These are phyloP conservation scores for Linnemannia schmuckeri DNA, from an alignment of 192 early-diverging fungal species.

Conservation along the genomic window DNA sequence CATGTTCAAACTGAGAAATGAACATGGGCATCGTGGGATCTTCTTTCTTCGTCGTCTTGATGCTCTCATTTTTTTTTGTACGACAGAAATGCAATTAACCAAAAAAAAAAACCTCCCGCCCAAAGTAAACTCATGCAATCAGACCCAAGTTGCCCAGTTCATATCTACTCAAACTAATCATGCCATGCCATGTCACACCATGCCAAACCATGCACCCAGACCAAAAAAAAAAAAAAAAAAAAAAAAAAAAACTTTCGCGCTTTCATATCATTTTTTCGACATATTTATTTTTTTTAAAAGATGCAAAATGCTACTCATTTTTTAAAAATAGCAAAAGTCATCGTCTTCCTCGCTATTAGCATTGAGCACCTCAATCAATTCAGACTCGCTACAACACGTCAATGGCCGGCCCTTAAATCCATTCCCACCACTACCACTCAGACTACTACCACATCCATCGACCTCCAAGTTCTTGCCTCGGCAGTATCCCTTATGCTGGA, in stretches of 20 bases:
- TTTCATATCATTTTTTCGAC: no score
- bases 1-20: no score
- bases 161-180: not conserved
- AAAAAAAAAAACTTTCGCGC: no score
- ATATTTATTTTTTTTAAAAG: no score
- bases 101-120: not conserved
- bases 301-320: no score
- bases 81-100: not conserved
- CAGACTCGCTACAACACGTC: not conserved
- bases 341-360: not conserved
- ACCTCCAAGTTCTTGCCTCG: not conserved
- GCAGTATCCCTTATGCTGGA: not conserved
- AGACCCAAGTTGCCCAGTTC: not conserved
- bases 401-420: not conserved
- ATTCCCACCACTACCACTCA: not conserved
- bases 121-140: not conserved
- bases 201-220: no score
- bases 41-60: no score
- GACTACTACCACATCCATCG: not conserved
- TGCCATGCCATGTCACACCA: not conserved
- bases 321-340: conserved; percentile 43
- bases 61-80: conserved; percentile 6
- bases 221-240: no score
- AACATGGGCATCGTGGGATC: no score
- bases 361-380: not conserved